phyloP scores from a whole-genome alignment of 805 yeast genomes.

The Barnettozyma californica region DNA sequence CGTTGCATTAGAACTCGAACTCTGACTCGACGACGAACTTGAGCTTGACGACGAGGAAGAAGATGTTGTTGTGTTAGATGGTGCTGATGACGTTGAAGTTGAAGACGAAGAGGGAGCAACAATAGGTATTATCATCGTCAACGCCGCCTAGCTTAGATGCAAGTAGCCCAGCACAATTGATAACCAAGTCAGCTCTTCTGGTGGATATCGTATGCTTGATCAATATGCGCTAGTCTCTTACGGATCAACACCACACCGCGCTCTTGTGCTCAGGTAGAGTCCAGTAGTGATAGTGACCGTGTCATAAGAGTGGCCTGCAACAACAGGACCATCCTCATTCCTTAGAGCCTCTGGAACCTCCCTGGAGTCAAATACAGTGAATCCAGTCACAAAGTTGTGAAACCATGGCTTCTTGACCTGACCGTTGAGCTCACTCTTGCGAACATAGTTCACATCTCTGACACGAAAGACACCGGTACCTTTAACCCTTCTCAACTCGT shows the following conservation, averaged over 20 bases:
- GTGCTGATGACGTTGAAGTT: too few relatives aligned
- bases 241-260: constrained; percentile 47
- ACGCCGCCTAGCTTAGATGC: constrained; percentile 43
- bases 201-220: constrained; percentile 44
- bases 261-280: constrained; percentile 42
- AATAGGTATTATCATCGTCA: constrained; percentile 36
- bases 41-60: too few relatives aligned
- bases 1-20: too few relatives aligned
- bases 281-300: constrained; percentile 58
- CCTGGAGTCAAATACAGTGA: constrained; percentile 26
- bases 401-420: constrained; percentile 43
- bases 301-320: constrained; percentile 44
- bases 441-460: constrained; percentile 15
- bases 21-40: too few relatives aligned
- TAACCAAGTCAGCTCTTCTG: constrained; percentile 40
- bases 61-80: too few relatives aligned
- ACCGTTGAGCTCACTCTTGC: constrained; percentile 15
- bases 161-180: constrained; percentile 54
- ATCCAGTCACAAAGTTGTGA: constrained; percentile 35
- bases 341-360: constrained; percentile 25
- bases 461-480: constrained; percentile 40
- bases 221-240: constrained; percentile 35
- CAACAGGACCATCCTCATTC: constrained; percentile 12
- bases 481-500: constrained; percentile 41
- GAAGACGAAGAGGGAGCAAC: too few relatives aligned